Base-by-base conservation (phyloP, 2,329 filamentous ascomycete species). In the Penicillium sp. region DNA sequence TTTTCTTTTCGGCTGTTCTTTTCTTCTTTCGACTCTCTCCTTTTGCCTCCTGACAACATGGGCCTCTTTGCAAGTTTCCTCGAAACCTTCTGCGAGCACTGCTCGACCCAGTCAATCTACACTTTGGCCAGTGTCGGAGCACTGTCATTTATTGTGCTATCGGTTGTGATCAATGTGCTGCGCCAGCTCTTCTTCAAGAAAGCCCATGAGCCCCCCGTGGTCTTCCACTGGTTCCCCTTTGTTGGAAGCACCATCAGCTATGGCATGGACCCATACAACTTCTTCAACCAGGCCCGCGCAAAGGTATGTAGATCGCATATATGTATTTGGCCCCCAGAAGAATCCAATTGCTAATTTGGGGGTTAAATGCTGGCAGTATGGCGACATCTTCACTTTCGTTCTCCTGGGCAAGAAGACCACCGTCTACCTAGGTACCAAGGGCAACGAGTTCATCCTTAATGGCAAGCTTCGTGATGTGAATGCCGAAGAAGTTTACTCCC, bases 211-310 rank as follows among this genome's bases (percentile, higher is more conserved):
- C 87, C 87, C 28, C 81, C 81, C 0, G 61, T 83, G 28, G 81
- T 83, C 43, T 83, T 83, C 68, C 81, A 83, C 68, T 79, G 74
- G 76, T 70, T 84, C 29, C 80, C 81, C 52, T 72, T 95, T 59
- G 78, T 98, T 63, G 91, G 91, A 57, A 96, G 85, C 75, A 96
- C 93, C 53, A 77, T 97, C 62, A 87, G 82, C 39, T 98, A 97
- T 73, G 91, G 91, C 69, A 96, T 96, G 72, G 88, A 97, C 64
- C 63, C 81, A 2, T 82, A 77, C 69, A 76, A 74, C 52, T 83
- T 84, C 70, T 83, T 83, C 68, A 77, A 78, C 61, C 61, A 77
- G 61, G 79, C 82, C 71, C 79, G 83, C 61, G 77, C 79, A 62
- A 94, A 94, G 83, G 87, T 89, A 63, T 54, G 72, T 57, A 12